Percentiles rank a stretch among this genome's conserved stretches.
Conservation (phyloP, 1,139 yeast species). For the Protomyces gravidus region DNA sequence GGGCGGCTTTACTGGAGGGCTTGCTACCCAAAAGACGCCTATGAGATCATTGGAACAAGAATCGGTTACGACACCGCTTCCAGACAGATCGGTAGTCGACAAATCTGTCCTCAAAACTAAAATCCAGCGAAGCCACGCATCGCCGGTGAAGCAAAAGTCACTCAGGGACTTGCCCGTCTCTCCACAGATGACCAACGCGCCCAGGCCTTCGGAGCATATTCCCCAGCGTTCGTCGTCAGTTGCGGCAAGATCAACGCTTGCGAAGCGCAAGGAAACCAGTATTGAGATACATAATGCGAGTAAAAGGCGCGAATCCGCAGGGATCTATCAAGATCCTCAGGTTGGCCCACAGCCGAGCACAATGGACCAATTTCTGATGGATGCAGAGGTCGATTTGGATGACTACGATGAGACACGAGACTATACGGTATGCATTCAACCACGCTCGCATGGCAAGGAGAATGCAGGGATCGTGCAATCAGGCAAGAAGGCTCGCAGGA, state of each 20-base stretch:
- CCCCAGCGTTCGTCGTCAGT: no score
- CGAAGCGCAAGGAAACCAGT: background rate
- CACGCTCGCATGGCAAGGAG: background rate
- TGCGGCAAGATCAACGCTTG: background rate
- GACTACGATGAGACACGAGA: slow-evolving; percentile 6
- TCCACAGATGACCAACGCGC: background rate
- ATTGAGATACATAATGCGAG: background rate
- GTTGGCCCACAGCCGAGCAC: background rate
- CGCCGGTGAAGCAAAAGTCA: background rate
- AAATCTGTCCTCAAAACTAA: background rate
- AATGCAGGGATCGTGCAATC: background rate
- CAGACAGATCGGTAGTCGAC: background rate
- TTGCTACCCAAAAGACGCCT: background rate
- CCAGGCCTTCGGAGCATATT: no score
- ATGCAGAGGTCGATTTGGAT: slow-evolving; percentile 1
- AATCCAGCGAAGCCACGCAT: background rate
- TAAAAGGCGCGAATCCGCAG: background rate
- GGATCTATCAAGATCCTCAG: background rate
- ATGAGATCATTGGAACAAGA: background rate
- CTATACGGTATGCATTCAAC: background rate
- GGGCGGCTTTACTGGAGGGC: slow-evolving; percentile 7
- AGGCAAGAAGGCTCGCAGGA: background rate
- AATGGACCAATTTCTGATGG: background rate
- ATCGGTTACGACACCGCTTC: background rate
- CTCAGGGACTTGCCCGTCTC: background rate